Base-by-base conservation (phyloP, 1,139 yeast species). In the Lodderomyces margitis region DNA sequence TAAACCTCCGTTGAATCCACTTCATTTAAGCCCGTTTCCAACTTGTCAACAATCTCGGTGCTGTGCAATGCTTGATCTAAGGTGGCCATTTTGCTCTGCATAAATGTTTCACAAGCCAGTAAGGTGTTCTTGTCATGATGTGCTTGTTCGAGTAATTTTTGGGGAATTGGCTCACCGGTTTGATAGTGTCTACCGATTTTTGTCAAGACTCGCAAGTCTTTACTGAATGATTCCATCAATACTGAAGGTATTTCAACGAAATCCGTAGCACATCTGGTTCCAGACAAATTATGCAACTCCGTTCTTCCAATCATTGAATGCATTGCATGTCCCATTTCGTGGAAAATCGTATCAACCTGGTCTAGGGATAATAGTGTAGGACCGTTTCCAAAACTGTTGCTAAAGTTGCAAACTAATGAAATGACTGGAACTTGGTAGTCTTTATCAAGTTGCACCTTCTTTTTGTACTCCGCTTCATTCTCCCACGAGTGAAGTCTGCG, bases 251-350 rank as follows among this genome's bases (percentile, higher is more conserved):
- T 68, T 61, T 92, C 98, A 24, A 94, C 98, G 66, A 92, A 92
- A 60, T 92, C 98, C 0, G 98, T 88, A 6, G 89, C 87, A 57
- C 98, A 92, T 46, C 99, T 73, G 0, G 98, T 92, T 2, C 99
- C 98, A 19, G 95, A 83, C 12, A 92, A 83, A 57, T 91, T 94
- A 58, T 94, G 98, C 39, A 92, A 67, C 37, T 82, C 75, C 0
- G 98, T 92, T 47, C 92, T 74, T 0, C 98, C 98, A 21, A 92
- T 68, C 97, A 92, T 91, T 5, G 97, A 88, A 61, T 92, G 98
- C 81, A 92, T 86, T 2, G 98, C 98, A 64, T 92, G 99, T 1
- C 99, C 99, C 96, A 92, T 89, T 62, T 92, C 99, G 62, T 92
- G 99, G 67, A 94, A 92, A 25, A 92, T 66, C 0, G 98, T 92